Evolutionary conservation across 2,329 filamentous ascomycete species (phyloP).

Genomic region (Aspergillus intermedius): DNA sequence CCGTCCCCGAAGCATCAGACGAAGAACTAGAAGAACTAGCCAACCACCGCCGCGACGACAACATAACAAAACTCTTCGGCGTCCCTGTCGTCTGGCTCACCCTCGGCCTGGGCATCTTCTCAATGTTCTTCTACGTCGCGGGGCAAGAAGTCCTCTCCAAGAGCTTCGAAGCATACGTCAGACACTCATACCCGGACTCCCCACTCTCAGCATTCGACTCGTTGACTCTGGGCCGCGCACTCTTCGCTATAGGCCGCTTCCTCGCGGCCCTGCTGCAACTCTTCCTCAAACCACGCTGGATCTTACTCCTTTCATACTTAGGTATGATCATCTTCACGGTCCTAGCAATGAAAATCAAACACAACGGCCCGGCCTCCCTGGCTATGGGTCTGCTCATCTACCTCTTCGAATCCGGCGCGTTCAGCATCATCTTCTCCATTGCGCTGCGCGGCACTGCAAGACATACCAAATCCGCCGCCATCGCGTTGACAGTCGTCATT

Average conservation of each 20-base stretch:
- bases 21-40: constrained; percentile 52
- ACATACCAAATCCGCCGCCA: constrained; percentile 52
- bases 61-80: constrained; percentile 39
- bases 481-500: constrained; percentile 49
- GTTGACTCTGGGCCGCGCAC: constrained; percentile 50
- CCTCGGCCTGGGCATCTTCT: constrained; percentile 48
- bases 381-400: constrained; percentile 48
- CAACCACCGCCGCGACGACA: constrained; percentile 45
- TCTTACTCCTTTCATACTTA: constrained; percentile 49
- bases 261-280: constrained; percentile 47
- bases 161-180: constrained; percentile 42
- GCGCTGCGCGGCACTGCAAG: constrained; percentile 52
- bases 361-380: constrained; percentile 39
- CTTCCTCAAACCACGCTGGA: constrained; percentile 52
- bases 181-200: constrained; percentile 8
- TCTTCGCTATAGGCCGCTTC: constrained; percentile 55
- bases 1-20: constrained; percentile 57
- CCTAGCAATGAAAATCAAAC: constrained; percentile 42
- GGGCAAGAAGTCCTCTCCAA: constrained; percentile 53
- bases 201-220: constrained; percentile 35
- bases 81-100: constrained; percentile 52
- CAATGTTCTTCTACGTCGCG: constrained; percentile 56
- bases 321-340: constrained; percentile 48
- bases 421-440: constrained; percentile 54
- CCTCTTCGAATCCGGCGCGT: constrained; percentile 56